Evolutionary conservation across 208 protist species (phyloP).

Genomic region (Tritrichomonas foetus): DNA sequence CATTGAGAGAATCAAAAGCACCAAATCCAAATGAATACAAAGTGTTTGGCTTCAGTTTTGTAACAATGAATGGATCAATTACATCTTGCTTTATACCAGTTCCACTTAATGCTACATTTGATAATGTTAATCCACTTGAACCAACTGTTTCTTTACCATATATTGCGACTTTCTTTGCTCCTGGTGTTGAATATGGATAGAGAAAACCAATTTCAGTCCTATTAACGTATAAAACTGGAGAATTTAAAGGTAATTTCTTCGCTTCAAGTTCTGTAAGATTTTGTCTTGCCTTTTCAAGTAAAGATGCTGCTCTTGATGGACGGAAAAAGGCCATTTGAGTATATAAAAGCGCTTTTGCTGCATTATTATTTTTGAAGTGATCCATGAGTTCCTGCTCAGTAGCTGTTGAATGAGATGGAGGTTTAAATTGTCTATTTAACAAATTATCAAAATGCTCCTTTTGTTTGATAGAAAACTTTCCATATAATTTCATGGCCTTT

Average conservation of each 20-base stretch:
- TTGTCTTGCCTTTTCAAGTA: neutral
- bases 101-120: neutral
- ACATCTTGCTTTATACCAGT: slow-evolving; percentile 13
- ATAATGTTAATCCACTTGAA: neutral
- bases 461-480: neutral
- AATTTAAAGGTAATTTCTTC: neutral
- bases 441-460: neutral
- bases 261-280: neutral
- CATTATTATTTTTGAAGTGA: neutral
- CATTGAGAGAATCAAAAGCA: neutral
- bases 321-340: slow-evolving; percentile 30
- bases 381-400: neutral
- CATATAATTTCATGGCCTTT: neutral
- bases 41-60: slow-evolving; percentile 3
- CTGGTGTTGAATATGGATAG: neutral
- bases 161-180: neutral
- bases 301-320: neutral
- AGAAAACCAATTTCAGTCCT: neutral
- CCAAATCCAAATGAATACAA: neutral
- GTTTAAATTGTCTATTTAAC: neutral
- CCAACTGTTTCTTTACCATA: neutral
- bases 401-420: neutral
- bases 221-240: neutral
- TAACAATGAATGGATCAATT: slow-evolving; percentile 8
- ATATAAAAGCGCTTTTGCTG: neutral